Percentiles rank a stretch among this genome's conserved stretches.
These are phyloP conservation scores for Fraxinus greggii DNA, from an alignment of 305 asterid genomes.

Conservation along the genomic window DNA sequence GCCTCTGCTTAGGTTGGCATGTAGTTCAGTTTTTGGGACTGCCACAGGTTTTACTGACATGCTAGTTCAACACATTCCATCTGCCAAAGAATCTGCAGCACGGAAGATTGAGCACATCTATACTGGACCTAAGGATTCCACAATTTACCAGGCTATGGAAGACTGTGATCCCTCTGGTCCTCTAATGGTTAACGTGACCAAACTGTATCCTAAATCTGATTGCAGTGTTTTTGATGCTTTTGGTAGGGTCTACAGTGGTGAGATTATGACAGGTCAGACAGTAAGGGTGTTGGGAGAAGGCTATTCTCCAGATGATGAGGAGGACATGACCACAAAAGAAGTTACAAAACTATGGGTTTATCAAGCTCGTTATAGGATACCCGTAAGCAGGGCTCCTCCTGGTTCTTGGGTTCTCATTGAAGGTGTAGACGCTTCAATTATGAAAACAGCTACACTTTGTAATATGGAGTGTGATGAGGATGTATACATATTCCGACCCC, in stretches of 20 bases:
- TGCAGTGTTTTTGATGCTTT: slow-evolving; percentile 97
- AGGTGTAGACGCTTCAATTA: slow-evolving; percentile 99
- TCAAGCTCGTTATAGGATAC: slow-evolving; percentile 97
- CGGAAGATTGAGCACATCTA: slow-evolving; percentile 81
- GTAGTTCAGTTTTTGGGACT: slow-evolving; percentile 91
- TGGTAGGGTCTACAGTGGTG: slow-evolving; percentile 97
- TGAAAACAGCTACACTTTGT: slow-evolving; percentile 97
- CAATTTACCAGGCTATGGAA: slow-evolving; percentile 72
- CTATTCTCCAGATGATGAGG: slow-evolving; percentile 97
- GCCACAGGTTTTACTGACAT: slow-evolving; percentile 96
- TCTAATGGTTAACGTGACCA: slow-evolving; percentile 84
- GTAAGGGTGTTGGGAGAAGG: slow-evolving; percentile 96
- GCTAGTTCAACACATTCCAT: slow-evolving; percentile 94
- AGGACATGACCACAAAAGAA: slow-evolving; percentile 96
- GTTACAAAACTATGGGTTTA: slow-evolving; percentile 94
- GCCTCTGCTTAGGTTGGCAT: slow-evolving; percentile 86
- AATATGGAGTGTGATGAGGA: slow-evolving; percentile 75
- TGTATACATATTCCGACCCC: slow-evolving; percentile 80
- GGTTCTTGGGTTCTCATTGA: slow-evolving; percentile 99
- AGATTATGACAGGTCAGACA: slow-evolving; percentile 83
- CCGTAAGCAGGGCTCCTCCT: slow-evolving; percentile 90
- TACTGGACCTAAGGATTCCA: slow-evolving; percentile 81
- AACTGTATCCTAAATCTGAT: slow-evolving; percentile 92
- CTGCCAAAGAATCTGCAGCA: slow-evolving; percentile 88
- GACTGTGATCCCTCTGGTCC: slow-evolving; percentile 89